Percentiles rank a stretch among this genome's conserved stretches.
These are phyloP conservation scores for Aureobasidium melanogenum DNA, from an alignment of 2,329 filamentous ascomycete species.

Conservation along the genomic window DNA sequence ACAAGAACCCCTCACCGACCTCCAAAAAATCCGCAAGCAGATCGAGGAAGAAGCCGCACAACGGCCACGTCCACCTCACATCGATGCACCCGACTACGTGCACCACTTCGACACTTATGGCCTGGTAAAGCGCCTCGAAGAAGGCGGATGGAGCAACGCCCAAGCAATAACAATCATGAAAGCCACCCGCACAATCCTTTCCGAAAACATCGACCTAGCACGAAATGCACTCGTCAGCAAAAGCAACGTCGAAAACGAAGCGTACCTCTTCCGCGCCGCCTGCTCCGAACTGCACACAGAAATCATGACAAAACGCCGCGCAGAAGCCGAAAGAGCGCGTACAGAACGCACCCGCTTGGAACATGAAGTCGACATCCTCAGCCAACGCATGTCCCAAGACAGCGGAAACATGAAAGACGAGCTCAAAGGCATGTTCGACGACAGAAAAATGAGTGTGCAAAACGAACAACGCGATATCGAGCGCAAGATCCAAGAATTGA, in stretches of 20 bases:
- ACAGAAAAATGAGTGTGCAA: slow-evolving; percentile 83
- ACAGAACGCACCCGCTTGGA: slow-evolving; percentile 78
- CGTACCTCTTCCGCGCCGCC: slow-evolving; percentile 87
- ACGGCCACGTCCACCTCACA: slow-evolving; percentile 49
- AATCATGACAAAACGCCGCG: slow-evolving; percentile 66
- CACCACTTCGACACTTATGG: slow-evolving; percentile 96
- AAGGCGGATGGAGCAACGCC: slow-evolving; percentile 59
- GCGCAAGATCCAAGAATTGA: slow-evolving; percentile 84
- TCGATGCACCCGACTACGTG: slow-evolving; percentile 68
- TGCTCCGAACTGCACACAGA: slow-evolving; percentile 88
- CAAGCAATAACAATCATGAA: slow-evolving; percentile 90
- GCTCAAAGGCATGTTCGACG: slow-evolving; percentile 92
- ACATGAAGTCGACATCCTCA: slow-evolving; percentile 89
- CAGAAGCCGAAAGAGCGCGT: slow-evolving; percentile 70
- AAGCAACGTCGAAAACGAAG: slow-evolving; percentile 85
- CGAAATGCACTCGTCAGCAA: slow-evolving; percentile 76
- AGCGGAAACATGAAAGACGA: slow-evolving; percentile 74
- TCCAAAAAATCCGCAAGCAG: slow-evolving; percentile 2
- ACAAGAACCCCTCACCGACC: not conserved
- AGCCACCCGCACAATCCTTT: slow-evolving; percentile 68
- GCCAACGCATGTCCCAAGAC: slow-evolving; percentile 78
- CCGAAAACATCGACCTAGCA: slow-evolving; percentile 71
- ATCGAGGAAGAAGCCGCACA: slow-evolving; percentile 4
- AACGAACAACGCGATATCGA: slow-evolving; percentile 82
- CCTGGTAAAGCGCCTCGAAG: slow-evolving; percentile 69